These are phyloP conservation scores for Penicillium sp. DNA, from an alignment of 2,329 filamentous ascomycete species.

Conservation along the genomic window DNA sequence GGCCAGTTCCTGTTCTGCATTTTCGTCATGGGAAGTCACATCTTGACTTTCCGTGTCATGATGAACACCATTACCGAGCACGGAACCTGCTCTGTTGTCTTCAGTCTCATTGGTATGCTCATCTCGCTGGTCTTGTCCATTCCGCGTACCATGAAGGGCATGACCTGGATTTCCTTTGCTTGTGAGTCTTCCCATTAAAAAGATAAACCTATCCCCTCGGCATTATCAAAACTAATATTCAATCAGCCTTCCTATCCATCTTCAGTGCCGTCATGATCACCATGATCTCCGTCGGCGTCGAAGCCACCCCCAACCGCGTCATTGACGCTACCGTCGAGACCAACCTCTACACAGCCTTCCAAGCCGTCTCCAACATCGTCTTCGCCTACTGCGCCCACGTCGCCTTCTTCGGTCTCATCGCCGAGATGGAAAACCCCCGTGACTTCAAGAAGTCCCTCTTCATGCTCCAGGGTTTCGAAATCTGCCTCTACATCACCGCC, in stretches of 20 bases:
- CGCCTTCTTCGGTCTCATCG: conserved; percentile 69
- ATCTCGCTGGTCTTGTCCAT: conserved; percentile 52
- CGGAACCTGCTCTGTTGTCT: conserved; percentile 66
- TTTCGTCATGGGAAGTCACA: conserved; percentile 72
- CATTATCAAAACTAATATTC: background rate
- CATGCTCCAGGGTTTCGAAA: conserved; percentile 64
- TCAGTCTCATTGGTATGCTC: conserved; percentile 62
- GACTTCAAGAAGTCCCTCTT: conserved; percentile 67
- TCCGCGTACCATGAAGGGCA: conserved; percentile 65
- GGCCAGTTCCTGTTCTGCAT: conserved; percentile 68
- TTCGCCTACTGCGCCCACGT: conserved; percentile 72
- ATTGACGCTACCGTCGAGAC: conserved; percentile 45
- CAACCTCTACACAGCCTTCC: conserved; percentile 61
- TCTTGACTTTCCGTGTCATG: conserved; percentile 71
- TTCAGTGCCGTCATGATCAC: conserved; percentile 66
- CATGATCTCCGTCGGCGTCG: conserved; percentile 67
- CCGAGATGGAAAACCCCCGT: conserved; percentile 64
- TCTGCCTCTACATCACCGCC: conserved; percentile 65
- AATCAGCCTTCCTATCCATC: conserved; percentile 63
- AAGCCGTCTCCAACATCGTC: conserved; percentile 70
- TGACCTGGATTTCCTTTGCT: conserved; percentile 65
- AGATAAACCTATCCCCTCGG: background rate
- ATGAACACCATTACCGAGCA: conserved; percentile 67
- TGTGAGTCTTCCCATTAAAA: background rate
- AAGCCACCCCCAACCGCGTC: conserved; percentile 44